Percentiles rank a stretch among this genome's conserved stretches.
Evolutionary conservation across 257 asterid genomes (phyloP).

Genomic region (Solanum raphanifolium): DNA sequence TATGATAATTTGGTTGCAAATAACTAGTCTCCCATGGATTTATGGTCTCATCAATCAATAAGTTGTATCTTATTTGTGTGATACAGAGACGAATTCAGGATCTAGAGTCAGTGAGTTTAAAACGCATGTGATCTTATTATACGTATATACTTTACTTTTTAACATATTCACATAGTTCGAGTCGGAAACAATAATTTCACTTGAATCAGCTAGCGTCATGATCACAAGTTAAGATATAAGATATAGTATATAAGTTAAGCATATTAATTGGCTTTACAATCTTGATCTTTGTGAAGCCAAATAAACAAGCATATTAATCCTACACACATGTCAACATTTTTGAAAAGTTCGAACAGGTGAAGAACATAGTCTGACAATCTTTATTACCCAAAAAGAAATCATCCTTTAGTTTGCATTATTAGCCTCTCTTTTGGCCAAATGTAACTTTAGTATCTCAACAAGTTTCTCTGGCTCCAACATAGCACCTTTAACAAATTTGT

Average conservation of each 20-base stretch:
- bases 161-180: not conserved
- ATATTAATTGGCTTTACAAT: not conserved
- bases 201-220: not conserved
- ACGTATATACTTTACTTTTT: not conserved
- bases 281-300: not conserved
- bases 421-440: not conserved
- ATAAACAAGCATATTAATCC: not conserved
- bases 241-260: not conserved
- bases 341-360: not conserved
- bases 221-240: not conserved
- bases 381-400: not conserved
- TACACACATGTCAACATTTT: not conserved
- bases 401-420: not conserved
- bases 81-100: not conserved
- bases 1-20: not conserved
- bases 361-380: not conserved
- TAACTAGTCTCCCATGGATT: not conserved
- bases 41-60: not conserved
- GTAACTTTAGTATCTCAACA: conserved; percentile 2
- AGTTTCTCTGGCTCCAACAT: conserved; percentile 12
- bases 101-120: not conserved
- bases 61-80: not conserved
- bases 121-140: not conserved
- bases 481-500: conserved; percentile 15
- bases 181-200: not conserved